These are phyloP conservation scores for Hansenula lynferdii DNA, from an alignment of 1,139 yeast species.

Conservation along the genomic window DNA sequence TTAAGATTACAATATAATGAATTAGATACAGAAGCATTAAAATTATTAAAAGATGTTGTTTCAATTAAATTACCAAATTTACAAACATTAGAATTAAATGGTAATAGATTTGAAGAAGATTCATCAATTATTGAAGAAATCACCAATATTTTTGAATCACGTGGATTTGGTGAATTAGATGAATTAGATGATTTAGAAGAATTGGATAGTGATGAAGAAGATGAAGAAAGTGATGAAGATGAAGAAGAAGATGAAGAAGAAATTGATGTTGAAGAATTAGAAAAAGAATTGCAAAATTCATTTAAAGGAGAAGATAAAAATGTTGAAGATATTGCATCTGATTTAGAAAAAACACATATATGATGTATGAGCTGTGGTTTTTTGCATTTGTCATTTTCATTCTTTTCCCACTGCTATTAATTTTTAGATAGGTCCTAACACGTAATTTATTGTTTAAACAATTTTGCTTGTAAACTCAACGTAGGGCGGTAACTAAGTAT, in stretches of 20 bases:
- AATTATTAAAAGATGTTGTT: conserved; percentile 48
- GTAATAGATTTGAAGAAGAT: conserved; percentile 86
- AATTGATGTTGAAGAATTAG: conserved; percentile 57
- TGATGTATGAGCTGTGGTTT: too few relatives aligned
- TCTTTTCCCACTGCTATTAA: too few relatives aligned
- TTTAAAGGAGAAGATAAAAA: conserved; percentile 32
- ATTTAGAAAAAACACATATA: conserved; percentile 50
- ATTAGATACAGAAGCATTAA: conserved; percentile 63
- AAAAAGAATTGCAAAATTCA: conserved; percentile 47
- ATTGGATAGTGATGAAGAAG: conserved; percentile 77
- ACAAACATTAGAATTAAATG: conserved; percentile 74
- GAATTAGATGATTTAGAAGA: conserved; percentile 95
- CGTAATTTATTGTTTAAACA: too few relatives aligned
- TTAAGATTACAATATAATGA: conserved; percentile 89
- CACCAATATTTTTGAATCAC: conserved; percentile 57
- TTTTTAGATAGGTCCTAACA: too few relatives aligned
- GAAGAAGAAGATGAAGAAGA: conserved; percentile 64
- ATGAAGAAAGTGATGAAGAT: conserved; percentile 61
- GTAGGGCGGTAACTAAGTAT: too few relatives aligned
- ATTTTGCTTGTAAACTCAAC: too few relatives aligned
- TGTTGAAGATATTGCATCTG: conserved; percentile 59
- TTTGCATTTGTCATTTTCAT: too few relatives aligned
- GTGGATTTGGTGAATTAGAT: conserved; percentile 80
- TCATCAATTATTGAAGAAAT: conserved; percentile 52
- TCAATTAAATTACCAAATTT: conserved; percentile 55